Conservation (phyloP, 2,329 filamentous ascomycete genomes). For the Colletotrichum spinosum region DNA sequence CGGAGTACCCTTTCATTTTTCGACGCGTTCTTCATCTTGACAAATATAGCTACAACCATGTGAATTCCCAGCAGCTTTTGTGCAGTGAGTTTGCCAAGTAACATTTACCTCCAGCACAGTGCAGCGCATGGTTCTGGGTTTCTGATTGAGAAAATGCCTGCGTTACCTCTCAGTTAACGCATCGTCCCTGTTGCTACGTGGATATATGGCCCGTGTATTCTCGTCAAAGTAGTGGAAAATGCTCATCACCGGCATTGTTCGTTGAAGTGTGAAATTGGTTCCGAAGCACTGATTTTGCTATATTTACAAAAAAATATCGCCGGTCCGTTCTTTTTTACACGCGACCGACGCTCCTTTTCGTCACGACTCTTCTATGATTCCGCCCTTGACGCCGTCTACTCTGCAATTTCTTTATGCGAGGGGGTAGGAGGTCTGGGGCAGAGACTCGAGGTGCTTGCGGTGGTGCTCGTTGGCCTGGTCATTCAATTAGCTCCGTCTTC, state of each 20-base stretch:
- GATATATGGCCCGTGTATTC: too few species aligned
- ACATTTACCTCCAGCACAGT: too few species aligned
- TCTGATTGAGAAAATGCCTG: too few species aligned
- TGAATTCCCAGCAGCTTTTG: too few species aligned
- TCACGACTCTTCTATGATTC: not conserved
- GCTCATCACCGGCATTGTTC: not conserved
- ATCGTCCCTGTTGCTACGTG: too few species aligned
- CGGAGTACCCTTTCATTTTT: too few species aligned
- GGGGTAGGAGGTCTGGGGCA: slow-evolving; percentile 85
- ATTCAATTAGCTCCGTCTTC: slow-evolving; percentile 7
- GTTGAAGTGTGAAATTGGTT: slow-evolving; percentile 22
- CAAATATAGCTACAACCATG: too few species aligned
- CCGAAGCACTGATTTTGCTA: slow-evolving; percentile 35
- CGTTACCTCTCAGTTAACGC: too few species aligned
- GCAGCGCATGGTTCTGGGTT: too few species aligned
- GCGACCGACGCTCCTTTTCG: not conserved
- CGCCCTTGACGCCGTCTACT: slow-evolving; percentile 8
- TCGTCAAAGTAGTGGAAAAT: too few species aligned
- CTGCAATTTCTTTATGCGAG: slow-evolving; percentile 60
- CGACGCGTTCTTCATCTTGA: too few species aligned
- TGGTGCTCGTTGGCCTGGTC: slow-evolving; percentile 89
- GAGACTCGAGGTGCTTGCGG: slow-evolving; percentile 84
- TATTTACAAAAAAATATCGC: slow-evolving; percentile 37
- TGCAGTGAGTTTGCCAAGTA: too few species aligned
- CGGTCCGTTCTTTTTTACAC: slow-evolving; percentile 12